Evolutionary conservation across 306 rosid species (phyloP), one percentile per base, ranked within the genome.

Genomic region (Rubus parviflorus): DNA sequence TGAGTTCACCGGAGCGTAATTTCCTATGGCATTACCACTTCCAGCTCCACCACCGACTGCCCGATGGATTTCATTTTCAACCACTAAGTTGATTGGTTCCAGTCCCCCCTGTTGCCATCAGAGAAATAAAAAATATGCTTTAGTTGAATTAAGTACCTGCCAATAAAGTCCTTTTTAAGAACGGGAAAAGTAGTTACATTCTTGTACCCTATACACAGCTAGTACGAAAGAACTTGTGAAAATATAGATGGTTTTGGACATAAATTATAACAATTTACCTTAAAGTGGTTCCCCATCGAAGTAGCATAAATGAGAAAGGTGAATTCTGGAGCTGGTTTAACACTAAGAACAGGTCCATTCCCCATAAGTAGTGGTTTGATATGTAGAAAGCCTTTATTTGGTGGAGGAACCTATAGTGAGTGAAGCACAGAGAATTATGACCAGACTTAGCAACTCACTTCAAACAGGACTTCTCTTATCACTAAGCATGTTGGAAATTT

Each of bases 281-380:
- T 68, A 17, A 54, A 17, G 48, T 11, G 16, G 30, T 68, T 69
- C 3, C 37, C 75, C 45, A 77, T 46, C 2, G 81, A 73, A 56
- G 60, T 25, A 43, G 57, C 74, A 43, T 15, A 77, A 53, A 77
- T 11, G 35, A 68, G 73, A 56, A 77, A 68, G n/a, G 37, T 54
- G 68, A 68, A 68, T 45, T 68, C 81, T 38, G 49, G 58, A 10
- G 81, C 68, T 16, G 75, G 81, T 43, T 0, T 56, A 46, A 19
- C 8, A 43, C 75, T 68, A 56, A 68, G 69, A 77, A 77, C 81
- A 19, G 69, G 68, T 68, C 69, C 75, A 57, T 35, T 68, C 49
- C 75, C 81, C 20, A 68, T 43, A 12, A 77, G 61, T 35, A 68
- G 60, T 13, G 69, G 48, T 68, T 66, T 64, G 53, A 77, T 68